These are phyloP conservation scores for Tulasnella sp. DNA, from an alignment of 768 basidiomycete genomes.

Conservation along the genomic window DNA sequence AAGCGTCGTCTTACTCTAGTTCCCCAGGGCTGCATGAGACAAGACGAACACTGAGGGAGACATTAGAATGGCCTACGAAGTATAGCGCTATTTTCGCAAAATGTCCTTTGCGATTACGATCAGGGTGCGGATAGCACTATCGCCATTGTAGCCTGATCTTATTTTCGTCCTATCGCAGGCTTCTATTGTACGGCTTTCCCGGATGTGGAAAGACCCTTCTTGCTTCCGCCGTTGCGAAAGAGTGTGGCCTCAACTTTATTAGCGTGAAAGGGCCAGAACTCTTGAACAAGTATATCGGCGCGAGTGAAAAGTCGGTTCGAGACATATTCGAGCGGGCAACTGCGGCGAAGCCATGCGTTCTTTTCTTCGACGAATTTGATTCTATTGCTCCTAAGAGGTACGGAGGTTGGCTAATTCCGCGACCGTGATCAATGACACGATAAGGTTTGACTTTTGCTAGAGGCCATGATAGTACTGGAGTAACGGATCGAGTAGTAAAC, in stretches of 20 bases:
- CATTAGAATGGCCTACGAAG: constrained; percentile 98
- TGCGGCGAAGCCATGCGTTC: constrained; percentile 93
- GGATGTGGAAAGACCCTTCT: constrained; percentile 98
- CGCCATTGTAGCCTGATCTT: background rate
- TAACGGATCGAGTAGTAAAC: constrained; percentile 97
- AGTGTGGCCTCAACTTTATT: constrained; percentile 98
- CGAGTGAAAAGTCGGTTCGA: constrained; percentile 93
- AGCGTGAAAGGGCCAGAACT: constrained; percentile 98
- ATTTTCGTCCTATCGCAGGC: constrained; percentile 49
- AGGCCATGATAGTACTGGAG: constrained; percentile 98
- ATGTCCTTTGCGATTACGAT: constrained; percentile 87
- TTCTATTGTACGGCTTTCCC: constrained; percentile 92
- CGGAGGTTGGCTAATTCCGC: constrained; percentile 34
- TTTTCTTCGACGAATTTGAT: constrained; percentile 99
- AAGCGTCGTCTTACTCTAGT: background rate
- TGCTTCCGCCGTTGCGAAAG: constrained; percentile 95
- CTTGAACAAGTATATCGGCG: constrained; percentile 98
- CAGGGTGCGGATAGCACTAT: constrained; percentile 64
- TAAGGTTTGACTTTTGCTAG: constrained; percentile 49
- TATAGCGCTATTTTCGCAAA: constrained; percentile 94
- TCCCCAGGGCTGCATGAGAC: constrained; percentile 72
- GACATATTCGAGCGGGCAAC: constrained; percentile 94
- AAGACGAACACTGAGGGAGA: constrained; percentile 80
- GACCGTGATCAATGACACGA: background rate
- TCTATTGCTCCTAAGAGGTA: constrained; percentile 96